Evolutionary conservation across 352 stramenopile species (phyloP), one percentile per base, ranked within the genome.

Genomic region (Globisporangium nunn): DNA sequence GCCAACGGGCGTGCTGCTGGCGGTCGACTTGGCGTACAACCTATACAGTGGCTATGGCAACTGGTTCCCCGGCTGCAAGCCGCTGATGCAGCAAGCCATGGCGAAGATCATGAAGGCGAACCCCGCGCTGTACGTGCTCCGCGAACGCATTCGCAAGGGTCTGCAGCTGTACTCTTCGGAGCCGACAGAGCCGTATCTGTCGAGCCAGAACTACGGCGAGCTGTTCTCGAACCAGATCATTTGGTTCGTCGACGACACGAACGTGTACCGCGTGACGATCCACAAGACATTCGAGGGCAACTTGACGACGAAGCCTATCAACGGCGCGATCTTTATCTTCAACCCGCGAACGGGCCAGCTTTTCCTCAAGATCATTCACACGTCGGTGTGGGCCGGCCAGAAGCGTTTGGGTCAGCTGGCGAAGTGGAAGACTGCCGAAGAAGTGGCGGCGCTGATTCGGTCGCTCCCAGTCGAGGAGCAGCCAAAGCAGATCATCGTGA

Each of bases 41-140:
- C 69, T 99, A 52, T 99, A 99, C 84, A 98, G 90, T 63, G 98
- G 97, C 12, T 99, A 99, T 69, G 98, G 98, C 41, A 99, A 99
- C 70, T 99, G 97, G 84, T 99, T 99, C 78, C 96, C 97, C 37
- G 96, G 97, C 33, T 96, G 92, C 58, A 99, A 99, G 72, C 96
- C 97, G 6, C 78, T 99, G 8, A 88, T 99, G 72, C 97, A 99
- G 70, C 97, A 99, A 85, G 97, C 96, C 7, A 99, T 99, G 97
- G 97, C 97, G 39, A 99, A 99, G 81, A 99, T 99, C 68, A 99
- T 99, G 82, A 99, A 99, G 80, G 96, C 96, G 2, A 99, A 99
- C 72, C 98, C 98, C 43, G 97, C 98, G 31, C 75, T 99, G 53
- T 99, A 99, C 72, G 98, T 99, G 43, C 81, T 99, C 31, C 88